phyloP scores from a whole-genome alignment of 345 rosid species.

The Mercurialis annua region DNA sequence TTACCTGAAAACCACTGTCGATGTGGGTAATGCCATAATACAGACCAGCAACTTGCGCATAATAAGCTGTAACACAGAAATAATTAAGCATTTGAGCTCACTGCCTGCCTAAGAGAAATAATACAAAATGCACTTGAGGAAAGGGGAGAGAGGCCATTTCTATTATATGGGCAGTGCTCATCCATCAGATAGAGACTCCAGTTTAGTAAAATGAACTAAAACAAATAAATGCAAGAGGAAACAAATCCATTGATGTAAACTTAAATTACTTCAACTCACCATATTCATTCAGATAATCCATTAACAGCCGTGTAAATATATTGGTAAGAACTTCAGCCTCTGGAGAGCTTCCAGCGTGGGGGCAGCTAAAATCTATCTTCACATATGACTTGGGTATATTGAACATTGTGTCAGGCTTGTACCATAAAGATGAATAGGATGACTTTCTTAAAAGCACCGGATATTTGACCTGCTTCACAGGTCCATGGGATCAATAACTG shows the following conservation, averaged over 20 bases:
- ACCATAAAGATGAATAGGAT: constrained; percentile 64
- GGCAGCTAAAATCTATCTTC: constrained; percentile 78
- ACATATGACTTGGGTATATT: constrained; percentile 77
- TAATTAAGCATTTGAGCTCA: neutral
- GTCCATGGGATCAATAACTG: constrained; percentile 21
- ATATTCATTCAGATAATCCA: constrained; percentile 93
- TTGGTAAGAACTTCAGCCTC: constrained; percentile 71
- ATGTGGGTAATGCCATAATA: constrained; percentile 47
- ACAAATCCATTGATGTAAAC: neutral
- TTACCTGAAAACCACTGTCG: constrained; percentile 75
- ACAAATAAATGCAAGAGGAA: neutral
- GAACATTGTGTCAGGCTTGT: constrained; percentile 83
- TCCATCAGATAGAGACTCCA: neutral
- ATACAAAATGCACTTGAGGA: neutral
- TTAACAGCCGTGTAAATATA: constrained; percentile 66
- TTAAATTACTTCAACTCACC: constrained; percentile 43
- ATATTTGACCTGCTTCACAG: constrained; percentile 46
- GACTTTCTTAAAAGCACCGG: constrained; percentile 69
- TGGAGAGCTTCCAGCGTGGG: constrained; percentile 67
- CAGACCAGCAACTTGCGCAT: constrained; percentile 92
- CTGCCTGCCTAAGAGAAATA: neutral
- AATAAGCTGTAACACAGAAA: constrained; percentile 62
- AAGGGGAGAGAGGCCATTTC: neutral
- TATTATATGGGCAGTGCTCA: neutral
- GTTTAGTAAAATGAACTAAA: neutral